Conservation (phyloP, 164 flowering plant species). For the Annona squamosa region DNA sequence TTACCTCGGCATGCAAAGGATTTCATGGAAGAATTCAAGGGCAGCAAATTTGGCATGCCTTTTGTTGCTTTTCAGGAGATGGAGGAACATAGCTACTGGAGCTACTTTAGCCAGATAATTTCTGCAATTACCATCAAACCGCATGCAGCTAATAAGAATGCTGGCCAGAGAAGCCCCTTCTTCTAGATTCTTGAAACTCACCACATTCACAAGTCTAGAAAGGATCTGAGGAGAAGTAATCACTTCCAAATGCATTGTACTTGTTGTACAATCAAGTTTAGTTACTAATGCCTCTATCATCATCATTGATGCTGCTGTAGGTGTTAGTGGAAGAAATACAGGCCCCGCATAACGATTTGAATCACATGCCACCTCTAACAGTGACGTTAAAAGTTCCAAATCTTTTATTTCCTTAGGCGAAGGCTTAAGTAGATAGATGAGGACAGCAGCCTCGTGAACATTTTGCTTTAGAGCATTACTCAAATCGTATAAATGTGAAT, state of each 20-base stretch:
- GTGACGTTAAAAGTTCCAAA: slow-evolving; percentile 52
- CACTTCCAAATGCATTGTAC: slow-evolving; percentile 42
- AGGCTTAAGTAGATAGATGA: slow-evolving; percentile 63
- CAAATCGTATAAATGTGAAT: slow-evolving; percentile 39
- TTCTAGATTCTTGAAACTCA: slow-evolving; percentile 27
- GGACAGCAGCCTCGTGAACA: slow-evolving; percentile 61
- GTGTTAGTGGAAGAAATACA: slow-evolving; percentile 35
- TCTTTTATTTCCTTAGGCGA: slow-evolving; percentile 54
- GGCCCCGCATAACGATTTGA: slow-evolving; percentile 25
- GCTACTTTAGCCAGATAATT: slow-evolving; percentile 33
- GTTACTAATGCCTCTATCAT: slow-evolving; percentile 64
- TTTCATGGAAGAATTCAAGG: slow-evolving; percentile 60
- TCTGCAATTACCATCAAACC: slow-evolving; percentile 60
- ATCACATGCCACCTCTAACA: slow-evolving; percentile 51
- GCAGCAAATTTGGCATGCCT: slow-evolving; percentile 38
- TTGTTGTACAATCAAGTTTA: slow-evolving; percentile 50
- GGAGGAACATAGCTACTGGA: slow-evolving; percentile 44
- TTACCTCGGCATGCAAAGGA: slow-evolving; percentile 66
- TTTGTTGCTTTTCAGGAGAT: slow-evolving; percentile 45
- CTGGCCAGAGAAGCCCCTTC: slow-evolving; percentile 48
- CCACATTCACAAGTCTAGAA: slow-evolving; percentile 35
- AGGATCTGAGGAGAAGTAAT: slow-evolving; percentile 53
- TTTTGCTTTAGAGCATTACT: slow-evolving; percentile 57
- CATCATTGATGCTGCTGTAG: slow-evolving; percentile 61
- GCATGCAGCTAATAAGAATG: slow-evolving; percentile 61